Conservation (phyloP, 1,139 yeast species). For the Blastobotrys capitulatus region DNA sequence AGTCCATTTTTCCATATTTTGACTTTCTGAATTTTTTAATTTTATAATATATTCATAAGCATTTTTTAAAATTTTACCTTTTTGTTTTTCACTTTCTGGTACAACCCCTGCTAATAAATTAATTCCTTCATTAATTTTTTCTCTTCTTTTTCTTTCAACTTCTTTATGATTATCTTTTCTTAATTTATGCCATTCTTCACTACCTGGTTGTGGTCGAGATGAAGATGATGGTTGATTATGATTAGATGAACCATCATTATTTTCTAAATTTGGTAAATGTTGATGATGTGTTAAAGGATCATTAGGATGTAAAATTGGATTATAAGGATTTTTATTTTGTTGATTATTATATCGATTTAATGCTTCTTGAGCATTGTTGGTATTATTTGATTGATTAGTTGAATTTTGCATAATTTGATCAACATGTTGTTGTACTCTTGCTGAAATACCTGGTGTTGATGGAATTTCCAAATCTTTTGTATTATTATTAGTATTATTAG, state of each 20-base stretch:
- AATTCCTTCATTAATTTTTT: conserved; percentile 84
- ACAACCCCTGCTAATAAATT: conserved; percentile 74
- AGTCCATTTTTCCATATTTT: conserved; percentile 89
- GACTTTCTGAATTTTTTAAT: conserved; percentile 81
- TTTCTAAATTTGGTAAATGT: too few species aligned
- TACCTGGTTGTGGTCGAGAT: conserved; percentile 42
- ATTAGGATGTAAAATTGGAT: too few species aligned
- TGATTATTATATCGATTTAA: background rate
- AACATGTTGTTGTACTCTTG: conserved; percentile 4
- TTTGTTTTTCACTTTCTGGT: conserved; percentile 87
- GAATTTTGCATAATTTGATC: conserved; percentile 1
- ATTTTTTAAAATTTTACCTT: conserved; percentile 80
- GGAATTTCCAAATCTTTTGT: background rate
- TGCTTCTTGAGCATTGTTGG: conserved; percentile 1
- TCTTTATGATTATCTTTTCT: conserved; percentile 93
- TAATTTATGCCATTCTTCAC: conserved; percentile 83
- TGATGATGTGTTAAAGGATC: too few species aligned
- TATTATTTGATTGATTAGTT: background rate
- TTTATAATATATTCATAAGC: conserved; percentile 88
- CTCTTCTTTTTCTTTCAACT: conserved; percentile 94
- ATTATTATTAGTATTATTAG: background rate
- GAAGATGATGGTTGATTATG: background rate
- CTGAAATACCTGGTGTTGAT: background rate
- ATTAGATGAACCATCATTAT: background rate
- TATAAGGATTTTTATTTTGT: too few species aligned